Base-by-base conservation (phyloP, 2,329 filamentous ascomycete species). In the Trichoderma hamatum region DNA sequence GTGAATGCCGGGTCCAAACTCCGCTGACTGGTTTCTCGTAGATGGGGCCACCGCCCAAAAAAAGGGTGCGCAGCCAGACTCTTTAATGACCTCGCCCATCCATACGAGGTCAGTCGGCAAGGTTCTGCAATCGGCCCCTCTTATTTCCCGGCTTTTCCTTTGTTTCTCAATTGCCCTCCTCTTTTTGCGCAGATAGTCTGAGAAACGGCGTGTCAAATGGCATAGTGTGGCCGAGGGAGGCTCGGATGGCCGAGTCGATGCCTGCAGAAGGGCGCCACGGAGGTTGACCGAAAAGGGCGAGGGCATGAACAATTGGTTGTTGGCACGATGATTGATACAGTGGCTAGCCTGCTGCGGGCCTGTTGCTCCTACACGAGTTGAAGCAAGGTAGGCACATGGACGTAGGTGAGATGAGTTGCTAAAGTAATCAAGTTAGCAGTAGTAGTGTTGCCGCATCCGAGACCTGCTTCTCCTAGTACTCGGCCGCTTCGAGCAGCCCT, bases 201-300 rank as follows among this genome's bases (percentile, higher is more conserved):
- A 46, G 24, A 21, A 28, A 16, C n/a, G n/a, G n/a, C n/a, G n/a
- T n/a, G n/a, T n/a, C n/a, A n/a, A n/a, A n/a, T n/a, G n/a, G 43
- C 19, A 30, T 21, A 56, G 21, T 39, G 46, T 43, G 51, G 52
- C 49, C 51, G 52, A 56, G 63, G 52, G 63, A 58, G 63, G 26
- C 46, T 19, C 30, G 61, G 61, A 21, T 43, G 16, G 49, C 34
- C 34, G 34, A 43, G 39, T 39, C 56, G 34, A 43, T 59, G 21
- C 46, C 49, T 28, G 63, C 26, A 28, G 49, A 28, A 58, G 39
- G 54, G 21, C 39, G 54, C 43, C 11, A 9, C 63, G 63, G 63
- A 66, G n/a, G 52, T 59, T 66, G 63, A 30, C 63, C 63, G 63
- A 66, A 55, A 66, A 66, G 52, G 63, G 63, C 58, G 63, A 59